Percentiles rank a stretch among this genome's conserved stretches.
These are phyloP conservation scores for Golubevia sp. DNA, from an alignment of 1,284 basidiomycete species.

Conservation along the genomic window DNA sequence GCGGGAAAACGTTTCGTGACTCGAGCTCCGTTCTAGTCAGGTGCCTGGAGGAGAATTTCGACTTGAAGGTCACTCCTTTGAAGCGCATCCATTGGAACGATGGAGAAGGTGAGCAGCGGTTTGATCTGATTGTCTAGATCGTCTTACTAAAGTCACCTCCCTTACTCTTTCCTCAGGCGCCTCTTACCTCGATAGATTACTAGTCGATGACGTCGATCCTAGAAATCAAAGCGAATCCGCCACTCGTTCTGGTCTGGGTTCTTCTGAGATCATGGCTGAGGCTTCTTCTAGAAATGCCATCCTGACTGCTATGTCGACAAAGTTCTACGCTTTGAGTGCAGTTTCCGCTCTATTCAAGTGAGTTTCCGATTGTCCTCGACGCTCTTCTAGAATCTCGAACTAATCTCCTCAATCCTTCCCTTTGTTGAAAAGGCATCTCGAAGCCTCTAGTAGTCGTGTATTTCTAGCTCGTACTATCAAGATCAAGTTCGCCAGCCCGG, in stretches of 20 bases:
- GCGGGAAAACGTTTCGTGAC: neutral
- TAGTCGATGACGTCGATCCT: conserved; percentile 75
- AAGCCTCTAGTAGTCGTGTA: conserved; percentile 70
- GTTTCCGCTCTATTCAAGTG: conserved; percentile 80
- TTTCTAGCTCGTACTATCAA: conserved; percentile 76
- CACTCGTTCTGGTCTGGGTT: neutral
- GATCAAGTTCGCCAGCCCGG: conserved; percentile 77
- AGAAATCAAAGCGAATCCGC: conserved; percentile 64
- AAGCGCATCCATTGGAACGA: conserved; percentile 82
- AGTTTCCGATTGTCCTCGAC: neutral
- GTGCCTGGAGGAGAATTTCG: conserved; percentile 74
- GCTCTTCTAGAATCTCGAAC: neutral
- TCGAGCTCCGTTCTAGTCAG: conserved; percentile 67
- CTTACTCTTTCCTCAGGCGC: conserved; percentile 66
- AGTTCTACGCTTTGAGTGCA: conserved; percentile 85
- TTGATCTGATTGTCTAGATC: neutral
- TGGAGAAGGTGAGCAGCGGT: conserved; percentile 67
- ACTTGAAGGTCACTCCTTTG: conserved; percentile 71
- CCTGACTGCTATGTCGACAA: conserved; percentile 58
- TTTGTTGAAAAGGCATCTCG: conserved; percentile 63
- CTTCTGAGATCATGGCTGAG: neutral
- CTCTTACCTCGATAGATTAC: conserved; percentile 75
- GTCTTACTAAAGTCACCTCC: neutral
- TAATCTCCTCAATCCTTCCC: neutral
- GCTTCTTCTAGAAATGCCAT: conserved; percentile 15